These are phyloP conservation scores for Wallacemonas sp. DNA, from an alignment of 208 protist genomes.

Conservation along the genomic window DNA sequence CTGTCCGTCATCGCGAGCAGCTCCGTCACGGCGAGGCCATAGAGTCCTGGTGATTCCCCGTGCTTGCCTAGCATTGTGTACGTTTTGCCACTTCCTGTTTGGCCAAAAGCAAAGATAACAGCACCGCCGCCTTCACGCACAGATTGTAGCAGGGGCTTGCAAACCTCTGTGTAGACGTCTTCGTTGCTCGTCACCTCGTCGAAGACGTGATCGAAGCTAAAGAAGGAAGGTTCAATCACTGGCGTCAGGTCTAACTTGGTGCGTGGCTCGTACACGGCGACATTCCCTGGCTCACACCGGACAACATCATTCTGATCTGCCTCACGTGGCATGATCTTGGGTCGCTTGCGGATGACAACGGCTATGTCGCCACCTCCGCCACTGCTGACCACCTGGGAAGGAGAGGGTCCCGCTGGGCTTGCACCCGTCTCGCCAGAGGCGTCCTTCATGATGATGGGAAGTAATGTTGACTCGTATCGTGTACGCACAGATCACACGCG, in stretches of 20 bases:
- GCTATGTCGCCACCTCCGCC: no score
- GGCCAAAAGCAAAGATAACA: conserved; percentile 94
- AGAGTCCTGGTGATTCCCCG: conserved; percentile 71
- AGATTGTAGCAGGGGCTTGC: conserved; percentile 60
- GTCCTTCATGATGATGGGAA: conserved; percentile 12
- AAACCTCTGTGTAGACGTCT: conserved; percentile 68
- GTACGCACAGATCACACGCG: not conserved
- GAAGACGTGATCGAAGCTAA: conserved; percentile 84
- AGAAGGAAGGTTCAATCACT: conserved; percentile 85
- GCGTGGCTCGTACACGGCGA: conserved; percentile 86
- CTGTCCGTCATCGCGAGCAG: conserved; percentile 78
- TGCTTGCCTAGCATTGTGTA: conserved; percentile 85
- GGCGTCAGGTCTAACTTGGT: conserved; percentile 92
- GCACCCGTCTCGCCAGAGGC: not conserved
- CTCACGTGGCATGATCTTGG: conserved; percentile 51
- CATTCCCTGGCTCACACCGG: conserved; percentile 41
- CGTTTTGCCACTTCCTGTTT: conserved; percentile 95
- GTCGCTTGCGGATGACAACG: conserved; percentile 84
- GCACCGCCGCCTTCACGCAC: conserved; percentile 65
- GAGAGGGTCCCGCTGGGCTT: conserved; percentile 19
- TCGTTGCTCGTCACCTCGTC: conserved; percentile 58
- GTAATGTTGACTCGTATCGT: no score
- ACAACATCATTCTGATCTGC: conserved; percentile 79
- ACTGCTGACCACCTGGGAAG: not conserved
- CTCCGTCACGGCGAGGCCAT: conserved; percentile 90